phyloP scores from a whole-genome alignment of 2,329 filamentous ascomycete species.

The Ilyonectria sp. region DNA sequence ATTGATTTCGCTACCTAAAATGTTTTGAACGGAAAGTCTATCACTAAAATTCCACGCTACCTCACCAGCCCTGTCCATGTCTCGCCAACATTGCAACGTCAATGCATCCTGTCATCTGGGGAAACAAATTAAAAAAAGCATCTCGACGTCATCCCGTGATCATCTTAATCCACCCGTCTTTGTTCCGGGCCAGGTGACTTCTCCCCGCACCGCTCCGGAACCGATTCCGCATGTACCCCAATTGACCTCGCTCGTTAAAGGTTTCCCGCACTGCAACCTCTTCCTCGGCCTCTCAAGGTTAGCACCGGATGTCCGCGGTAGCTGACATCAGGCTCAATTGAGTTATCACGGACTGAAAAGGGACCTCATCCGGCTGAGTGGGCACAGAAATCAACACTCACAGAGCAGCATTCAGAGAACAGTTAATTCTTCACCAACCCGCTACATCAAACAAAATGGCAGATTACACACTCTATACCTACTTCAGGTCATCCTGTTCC shows the following conservation, averaged over 20 bases:
- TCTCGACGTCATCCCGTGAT: background rate
- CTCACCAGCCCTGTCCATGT: too few relatives aligned
- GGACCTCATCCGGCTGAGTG: background rate
- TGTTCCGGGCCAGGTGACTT: background rate
- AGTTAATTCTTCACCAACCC: background rate
- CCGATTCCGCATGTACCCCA: constrained; percentile 18
- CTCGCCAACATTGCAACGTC: too few relatives aligned
- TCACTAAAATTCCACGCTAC: too few relatives aligned
- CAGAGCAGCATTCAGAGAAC: background rate
- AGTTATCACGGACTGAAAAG: constrained; percentile 5
- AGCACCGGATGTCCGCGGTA: constrained; percentile 13
- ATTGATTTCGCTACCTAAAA: background rate
- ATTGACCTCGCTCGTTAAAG: background rate
- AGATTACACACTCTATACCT: constrained; percentile 67
- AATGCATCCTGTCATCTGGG: too few relatives aligned
- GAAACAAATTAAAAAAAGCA: too few relatives aligned
- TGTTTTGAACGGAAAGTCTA: too few relatives aligned
- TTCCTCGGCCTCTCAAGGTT: background rate
- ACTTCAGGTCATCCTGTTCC: constrained; percentile 75
- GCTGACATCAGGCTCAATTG: background rate
- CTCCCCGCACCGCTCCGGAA: constrained; percentile 23
- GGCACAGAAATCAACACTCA: background rate
- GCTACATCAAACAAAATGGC: constrained; percentile 37
- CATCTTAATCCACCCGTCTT: background rate
- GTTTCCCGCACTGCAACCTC: background rate